Evolutionary conservation across 352 stramenopile genomes (phyloP).

Genomic region (Globisporangium alternatum): DNA sequence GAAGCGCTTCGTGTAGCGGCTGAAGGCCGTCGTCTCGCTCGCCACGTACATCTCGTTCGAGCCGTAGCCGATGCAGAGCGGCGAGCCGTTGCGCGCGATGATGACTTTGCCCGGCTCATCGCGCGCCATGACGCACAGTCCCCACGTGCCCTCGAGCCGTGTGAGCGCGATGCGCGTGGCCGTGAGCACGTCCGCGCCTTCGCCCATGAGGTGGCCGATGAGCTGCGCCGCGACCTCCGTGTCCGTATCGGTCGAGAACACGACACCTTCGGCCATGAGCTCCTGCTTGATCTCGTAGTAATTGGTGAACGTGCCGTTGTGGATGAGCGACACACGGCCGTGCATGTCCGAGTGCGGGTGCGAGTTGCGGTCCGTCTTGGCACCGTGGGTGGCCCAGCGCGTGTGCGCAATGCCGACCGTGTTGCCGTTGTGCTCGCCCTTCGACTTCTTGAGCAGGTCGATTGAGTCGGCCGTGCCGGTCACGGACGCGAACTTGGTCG

Average conservation of each 20-base stretch:
- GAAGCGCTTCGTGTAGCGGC: conserved; percentile 96
- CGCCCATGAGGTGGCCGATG: conserved; percentile 91
- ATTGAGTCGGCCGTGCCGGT: conserved; percentile 92
- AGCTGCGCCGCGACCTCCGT: conserved; percentile 98
- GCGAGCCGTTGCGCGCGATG: conserved; percentile 96
- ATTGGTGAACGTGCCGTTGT: conserved; percentile 99
- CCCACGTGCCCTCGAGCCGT: conserved; percentile 95
- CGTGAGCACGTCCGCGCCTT: conserved; percentile 76
- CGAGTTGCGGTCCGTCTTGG: conserved; percentile 98
- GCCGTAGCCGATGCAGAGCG: conserved; percentile 88
- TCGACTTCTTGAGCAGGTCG: conserved; percentile 83
- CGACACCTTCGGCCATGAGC: conserved; percentile 82
- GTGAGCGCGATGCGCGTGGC: conserved; percentile 90
- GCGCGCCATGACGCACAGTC: conserved; percentile 91
- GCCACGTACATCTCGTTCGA: conserved; percentile 96
- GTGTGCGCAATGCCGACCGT: conserved; percentile 97
- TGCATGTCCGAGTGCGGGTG: conserved; percentile 96
- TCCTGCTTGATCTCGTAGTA: conserved; percentile 91
- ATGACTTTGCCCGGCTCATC: conserved; percentile 95
- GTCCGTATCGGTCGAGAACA: conserved; percentile 96
- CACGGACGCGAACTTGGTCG: conserved; percentile 95
- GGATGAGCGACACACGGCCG: conserved; percentile 93
- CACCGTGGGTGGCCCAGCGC: conserved; percentile 98
- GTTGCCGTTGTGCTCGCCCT: conserved; percentile 79
- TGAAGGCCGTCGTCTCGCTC: conserved; percentile 94